phyloP scores from a whole-genome alignment of 345 rosid species.

The Raphanus sativus region DNA sequence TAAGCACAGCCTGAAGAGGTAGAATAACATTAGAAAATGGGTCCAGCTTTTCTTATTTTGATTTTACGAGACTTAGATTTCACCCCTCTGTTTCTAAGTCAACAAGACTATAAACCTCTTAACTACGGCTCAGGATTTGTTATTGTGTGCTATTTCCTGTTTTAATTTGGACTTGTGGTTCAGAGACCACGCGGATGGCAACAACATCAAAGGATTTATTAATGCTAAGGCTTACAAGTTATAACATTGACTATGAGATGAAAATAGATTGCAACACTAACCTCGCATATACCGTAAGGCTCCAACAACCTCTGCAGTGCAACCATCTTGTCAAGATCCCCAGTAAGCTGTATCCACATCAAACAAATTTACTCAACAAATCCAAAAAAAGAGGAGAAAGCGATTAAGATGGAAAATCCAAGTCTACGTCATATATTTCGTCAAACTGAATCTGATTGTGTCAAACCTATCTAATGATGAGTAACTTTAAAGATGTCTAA shows the following conservation, averaged over 20 bases:
- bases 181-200: not conserved
- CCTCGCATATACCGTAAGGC: constrained; percentile 90
- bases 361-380: constrained; percentile 14
- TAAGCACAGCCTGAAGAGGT: not conserved
- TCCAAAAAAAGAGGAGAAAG: not conserved
- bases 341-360: constrained; percentile 63
- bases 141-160: not conserved
- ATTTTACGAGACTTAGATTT: not conserved
- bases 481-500: not conserved
- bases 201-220: not conserved
- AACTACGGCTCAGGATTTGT: not conserved
- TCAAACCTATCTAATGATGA: not conserved
- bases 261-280: constrained; percentile 36
- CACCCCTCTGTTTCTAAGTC: not conserved
- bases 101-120: constrained; percentile 6
- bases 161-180: not conserved
- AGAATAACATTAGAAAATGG: not conserved
- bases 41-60: not conserved
- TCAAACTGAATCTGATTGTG: not conserved
- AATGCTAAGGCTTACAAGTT: not conserved
- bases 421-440: not conserved
- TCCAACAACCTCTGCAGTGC: constrained; percentile 90
- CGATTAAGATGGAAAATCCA: not conserved
- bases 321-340: constrained; percentile 93
- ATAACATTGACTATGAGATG: not conserved